Evolutionary conservation across 2,329 filamentous ascomycete genomes (phyloP).

Genomic region (Ophiostoma populinum): DNA sequence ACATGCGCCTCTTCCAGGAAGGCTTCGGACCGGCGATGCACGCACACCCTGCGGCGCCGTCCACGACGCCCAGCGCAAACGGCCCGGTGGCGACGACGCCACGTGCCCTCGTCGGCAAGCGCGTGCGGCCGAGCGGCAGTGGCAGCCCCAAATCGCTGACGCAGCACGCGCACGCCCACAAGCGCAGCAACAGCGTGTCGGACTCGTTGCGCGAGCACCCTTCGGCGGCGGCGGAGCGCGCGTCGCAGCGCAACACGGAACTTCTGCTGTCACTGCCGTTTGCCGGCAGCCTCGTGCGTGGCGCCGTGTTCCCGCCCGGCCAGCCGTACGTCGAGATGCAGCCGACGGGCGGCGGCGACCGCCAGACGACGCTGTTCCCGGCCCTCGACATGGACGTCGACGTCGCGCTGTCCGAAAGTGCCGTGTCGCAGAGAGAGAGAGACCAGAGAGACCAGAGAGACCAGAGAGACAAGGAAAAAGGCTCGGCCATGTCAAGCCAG

Average conservation of each 20-base stretch:
- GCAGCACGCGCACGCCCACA: constrained; percentile 36
- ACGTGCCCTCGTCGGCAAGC: constrained; percentile 39
- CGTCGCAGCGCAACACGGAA: constrained; percentile 35
- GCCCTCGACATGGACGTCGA: no score
- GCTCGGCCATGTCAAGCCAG: constrained; percentile 46
- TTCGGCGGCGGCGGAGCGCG: constrained; percentile 28
- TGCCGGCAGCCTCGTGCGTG: constrained; percentile 72
- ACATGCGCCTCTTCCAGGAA: constrained; percentile 22
- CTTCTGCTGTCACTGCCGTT: constrained; percentile 47
- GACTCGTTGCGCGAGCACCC: constrained; percentile 68
- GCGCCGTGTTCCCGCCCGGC: constrained; percentile 65
- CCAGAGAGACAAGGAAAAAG: constrained; percentile 31
- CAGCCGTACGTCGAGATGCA: constrained; percentile 63
- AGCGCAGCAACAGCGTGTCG: constrained; percentile 72
- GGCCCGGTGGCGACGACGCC: constrained; percentile 41
- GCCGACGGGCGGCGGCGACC: constrained; percentile 25
- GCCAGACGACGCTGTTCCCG: constrained; percentile 37
- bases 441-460: no score
- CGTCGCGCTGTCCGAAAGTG: neutral
- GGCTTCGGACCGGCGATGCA: constrained; percentile 26
- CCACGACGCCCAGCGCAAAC: constrained; percentile 26
- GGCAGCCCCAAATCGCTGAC: constrained; percentile 18
- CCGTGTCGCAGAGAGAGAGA: constrained; percentile 16
- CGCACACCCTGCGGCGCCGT: constrained; percentile 39
- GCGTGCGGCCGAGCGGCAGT: constrained; percentile 28